phyloP scores from a whole-genome alignment of 2,329 filamentous ascomycete genomes.

The Knoxdaviesia capensis region DNA sequence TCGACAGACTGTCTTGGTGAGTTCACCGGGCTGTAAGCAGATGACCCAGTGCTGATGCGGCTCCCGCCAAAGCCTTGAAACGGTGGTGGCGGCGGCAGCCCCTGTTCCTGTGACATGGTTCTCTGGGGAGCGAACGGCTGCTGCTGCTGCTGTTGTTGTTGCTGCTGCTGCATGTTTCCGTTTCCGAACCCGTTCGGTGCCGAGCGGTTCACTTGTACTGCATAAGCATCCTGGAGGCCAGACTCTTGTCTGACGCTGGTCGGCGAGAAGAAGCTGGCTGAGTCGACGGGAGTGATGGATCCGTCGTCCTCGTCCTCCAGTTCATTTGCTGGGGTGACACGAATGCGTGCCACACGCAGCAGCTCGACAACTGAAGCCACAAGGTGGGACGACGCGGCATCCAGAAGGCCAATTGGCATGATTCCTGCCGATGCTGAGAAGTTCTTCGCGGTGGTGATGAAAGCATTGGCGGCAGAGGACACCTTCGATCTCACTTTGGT shows the following conservation, averaged over 20 bases:
- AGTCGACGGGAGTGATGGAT: conserved; percentile 43
- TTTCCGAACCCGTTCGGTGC: conserved; percentile 1
- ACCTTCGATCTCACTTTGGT: conserved; percentile 63
- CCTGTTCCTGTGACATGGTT: conserved; percentile 11
- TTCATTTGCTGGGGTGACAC: conserved; percentile 52
- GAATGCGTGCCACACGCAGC: conserved; percentile 65
- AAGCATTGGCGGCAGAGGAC: conserved; percentile 82
- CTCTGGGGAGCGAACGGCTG: no score
- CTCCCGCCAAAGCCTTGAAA: conserved; percentile 35
- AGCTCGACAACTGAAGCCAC: conserved; percentile 74
- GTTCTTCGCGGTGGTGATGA: conserved; percentile 89
- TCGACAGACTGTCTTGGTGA: conserved; percentile 41
- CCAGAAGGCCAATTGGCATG: conserved; percentile 79
- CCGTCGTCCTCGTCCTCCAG: conserved; percentile 61
- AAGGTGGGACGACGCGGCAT: conserved; percentile 82
- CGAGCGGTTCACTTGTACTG: neutral
- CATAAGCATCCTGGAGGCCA: conserved; percentile 1
- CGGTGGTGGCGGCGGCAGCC: conserved; percentile 28
- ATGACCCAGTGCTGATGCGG: conserved; percentile 46
- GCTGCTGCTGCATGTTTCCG: conserved; percentile 4
- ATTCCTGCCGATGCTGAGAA: conserved; percentile 67
- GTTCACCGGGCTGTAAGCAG: conserved; percentile 53
- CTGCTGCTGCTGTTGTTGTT: conserved; percentile 7
- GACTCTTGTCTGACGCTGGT: conserved; percentile 20
- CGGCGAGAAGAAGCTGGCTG: conserved; percentile 47